Evolutionary conservation across 2,329 filamentous ascomycete species (phyloP).

Genomic region (Epichloe aotearoae): DNA sequence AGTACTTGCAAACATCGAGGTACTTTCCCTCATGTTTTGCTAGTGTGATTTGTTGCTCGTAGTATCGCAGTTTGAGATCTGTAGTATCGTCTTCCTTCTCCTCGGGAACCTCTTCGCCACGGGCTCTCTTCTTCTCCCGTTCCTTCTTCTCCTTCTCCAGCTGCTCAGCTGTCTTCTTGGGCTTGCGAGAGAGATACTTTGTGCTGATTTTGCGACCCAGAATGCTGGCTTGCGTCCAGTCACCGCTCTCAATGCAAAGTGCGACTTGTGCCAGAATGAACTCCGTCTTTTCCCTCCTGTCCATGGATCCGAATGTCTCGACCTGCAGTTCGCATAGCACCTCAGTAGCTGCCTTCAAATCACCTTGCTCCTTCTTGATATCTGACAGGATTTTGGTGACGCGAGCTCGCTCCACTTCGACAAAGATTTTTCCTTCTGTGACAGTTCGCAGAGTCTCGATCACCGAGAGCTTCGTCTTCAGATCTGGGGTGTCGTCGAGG

Average conservation of each 20-base stretch:
- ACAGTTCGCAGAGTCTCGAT: constrained; percentile 94
- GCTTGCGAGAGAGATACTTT: constrained; percentile 76
- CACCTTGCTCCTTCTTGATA: constrained; percentile 94
- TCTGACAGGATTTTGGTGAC: constrained; percentile 90
- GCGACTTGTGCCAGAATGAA: constrained; percentile 94
- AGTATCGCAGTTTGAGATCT: constrained; percentile 88
- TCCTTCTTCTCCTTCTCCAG: constrained; percentile 84
- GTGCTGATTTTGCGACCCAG: constrained; percentile 95
- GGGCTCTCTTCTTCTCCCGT: constrained; percentile 70
- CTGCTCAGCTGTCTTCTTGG: constrained; percentile 81
- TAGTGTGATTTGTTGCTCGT: constrained; percentile 91
- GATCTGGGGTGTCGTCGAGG: constrained; percentile 68
- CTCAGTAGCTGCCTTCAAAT: constrained; percentile 78
- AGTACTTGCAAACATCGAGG: constrained; percentile 94
- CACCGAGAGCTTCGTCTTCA: constrained; percentile 80
- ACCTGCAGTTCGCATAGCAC: constrained; percentile 96
- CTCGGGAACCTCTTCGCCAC: constrained; percentile 65
- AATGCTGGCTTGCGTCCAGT: constrained; percentile 93
- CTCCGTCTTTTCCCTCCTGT: constrained; percentile 91
- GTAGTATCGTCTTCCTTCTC: constrained; percentile 82
- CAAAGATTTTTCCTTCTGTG: constrained; percentile 99
- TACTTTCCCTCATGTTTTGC: constrained; percentile 98
- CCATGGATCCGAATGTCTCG: constrained; percentile 98
- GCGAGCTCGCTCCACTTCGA: constrained; percentile 93
- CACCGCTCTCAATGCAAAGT: constrained; percentile 86